A percentile compares a stretch with the other conserved stretches of the same genome.
These are phyloP conservation scores for Talaromyces funiculosus DNA, from an alignment of 2,329 filamentous ascomycete genomes.

Conservation along the genomic window DNA sequence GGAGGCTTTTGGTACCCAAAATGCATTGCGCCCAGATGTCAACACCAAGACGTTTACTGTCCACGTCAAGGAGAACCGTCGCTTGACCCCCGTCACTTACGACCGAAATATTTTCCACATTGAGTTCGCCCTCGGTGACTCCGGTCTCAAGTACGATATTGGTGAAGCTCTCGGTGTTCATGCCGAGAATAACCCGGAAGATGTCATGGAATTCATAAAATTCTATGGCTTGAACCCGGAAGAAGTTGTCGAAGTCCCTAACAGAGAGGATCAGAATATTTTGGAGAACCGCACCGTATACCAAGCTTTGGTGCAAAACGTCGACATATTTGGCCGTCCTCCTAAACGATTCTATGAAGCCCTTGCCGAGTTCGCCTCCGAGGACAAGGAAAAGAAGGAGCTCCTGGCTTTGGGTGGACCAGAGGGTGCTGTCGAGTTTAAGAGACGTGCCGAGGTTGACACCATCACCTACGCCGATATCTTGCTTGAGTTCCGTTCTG, in stretches of 20 bases:
- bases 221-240: conserved; percentile 80
- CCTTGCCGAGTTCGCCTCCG: conserved; percentile 76
- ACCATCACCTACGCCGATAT: conserved; percentile 87
- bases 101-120: conserved; percentile 99
- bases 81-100: conserved; percentile 80
- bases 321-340: conserved; percentile 94
- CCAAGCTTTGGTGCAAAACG: conserved; percentile 83
- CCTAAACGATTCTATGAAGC: conserved; percentile 97
- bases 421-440: conserved; percentile 84
- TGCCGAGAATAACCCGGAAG: conserved; percentile 77
- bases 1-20: conserved; percentile 77
- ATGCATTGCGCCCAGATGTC: conserved; percentile 74
- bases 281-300: conserved; percentile 87
- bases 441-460: conserved; percentile 84
- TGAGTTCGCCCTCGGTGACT: conserved; percentile 89
- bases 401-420: conserved; percentile 70
- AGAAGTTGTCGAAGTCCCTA: conserved; percentile 84
- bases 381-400: conserved; percentile 75
- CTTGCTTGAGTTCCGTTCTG: conserved; percentile 81
- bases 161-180: conserved; percentile 96
- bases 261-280: conserved; percentile 67
- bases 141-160: conserved; percentile 91
- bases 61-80: conserved; percentile 89
- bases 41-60: conserved; percentile 80
- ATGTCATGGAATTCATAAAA: conserved; percentile 79